Percentiles rank a stretch among this genome's conserved stretches.
Conservation (phyloP, 2,329 filamentous ascomycete genomes). For the Monilinia vaccinii-corymbosi region DNA sequence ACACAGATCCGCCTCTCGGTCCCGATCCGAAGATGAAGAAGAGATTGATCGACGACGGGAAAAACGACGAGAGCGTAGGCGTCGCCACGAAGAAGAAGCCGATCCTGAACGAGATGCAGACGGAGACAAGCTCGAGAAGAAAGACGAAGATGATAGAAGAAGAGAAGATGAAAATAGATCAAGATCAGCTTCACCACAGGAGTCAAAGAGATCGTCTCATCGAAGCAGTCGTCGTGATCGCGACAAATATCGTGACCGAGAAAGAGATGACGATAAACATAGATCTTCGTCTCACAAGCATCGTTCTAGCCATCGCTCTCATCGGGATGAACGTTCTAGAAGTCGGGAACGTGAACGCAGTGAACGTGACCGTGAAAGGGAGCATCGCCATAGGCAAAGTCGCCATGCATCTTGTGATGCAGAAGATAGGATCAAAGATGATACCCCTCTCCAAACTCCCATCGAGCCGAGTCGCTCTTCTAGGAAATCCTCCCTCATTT, state of each 20-base stretch:
- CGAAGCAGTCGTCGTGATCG: conserved; percentile 50
- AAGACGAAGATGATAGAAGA: conserved; percentile 17
- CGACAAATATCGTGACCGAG: conserved; percentile 39
- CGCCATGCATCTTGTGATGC: conserved; percentile 21
- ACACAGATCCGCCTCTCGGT: conserved; percentile 25
- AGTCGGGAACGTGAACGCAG: conserved; percentile 39
- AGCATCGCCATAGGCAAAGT: conserved; percentile 30
- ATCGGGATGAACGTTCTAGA: conserved; percentile 35
- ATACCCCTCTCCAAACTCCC: conserved; percentile 14
- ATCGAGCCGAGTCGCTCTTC: conserved; percentile 12
- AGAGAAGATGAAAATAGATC: conserved; percentile 45
- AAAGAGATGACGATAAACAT: conserved; percentile 34
- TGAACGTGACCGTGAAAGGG: conserved; percentile 35
- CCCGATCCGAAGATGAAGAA: conserved; percentile 25
- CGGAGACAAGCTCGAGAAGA: conserved; percentile 16
- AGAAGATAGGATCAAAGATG: conserved; percentile 13
- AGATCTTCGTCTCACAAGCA: conserved; percentile 32
- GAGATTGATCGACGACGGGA: conserved; percentile 27
- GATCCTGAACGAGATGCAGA: conserved; percentile 11
- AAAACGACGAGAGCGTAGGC: conserved; percentile 24
- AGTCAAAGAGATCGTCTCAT: conserved; percentile 46
- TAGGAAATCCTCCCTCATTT: conserved; percentile 17
- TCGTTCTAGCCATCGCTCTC: conserved; percentile 41
- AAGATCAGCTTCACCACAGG: conserved; percentile 55
- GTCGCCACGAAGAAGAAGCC: conserved; percentile 23